Evolutionary conservation across 192 early-diverging fungal species (phyloP).

Genomic region (Coemansia sp.): DNA sequence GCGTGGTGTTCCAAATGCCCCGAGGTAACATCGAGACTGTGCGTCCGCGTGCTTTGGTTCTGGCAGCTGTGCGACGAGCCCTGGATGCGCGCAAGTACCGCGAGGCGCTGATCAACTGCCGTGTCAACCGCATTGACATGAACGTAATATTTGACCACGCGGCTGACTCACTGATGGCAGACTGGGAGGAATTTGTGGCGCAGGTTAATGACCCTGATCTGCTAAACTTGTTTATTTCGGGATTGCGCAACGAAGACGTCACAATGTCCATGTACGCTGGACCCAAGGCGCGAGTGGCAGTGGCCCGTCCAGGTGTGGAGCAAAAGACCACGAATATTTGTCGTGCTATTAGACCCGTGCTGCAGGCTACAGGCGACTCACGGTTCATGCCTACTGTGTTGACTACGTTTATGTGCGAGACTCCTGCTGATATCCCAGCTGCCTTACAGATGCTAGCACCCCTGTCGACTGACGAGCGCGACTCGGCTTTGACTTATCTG

Average conservation of each 20-base stretch:
- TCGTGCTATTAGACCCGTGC: conserved; percentile 62
- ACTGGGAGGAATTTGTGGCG: conserved; percentile 71
- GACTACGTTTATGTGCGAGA: conserved; percentile 81
- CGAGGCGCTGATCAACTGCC: conserved; percentile 79
- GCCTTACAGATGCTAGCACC: conserved; percentile 70
- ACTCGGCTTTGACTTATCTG: conserved; percentile 85
- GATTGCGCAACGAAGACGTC: conserved; percentile 83
- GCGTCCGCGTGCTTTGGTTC: conserved; percentile 84
- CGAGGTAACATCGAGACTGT: conserved; percentile 97
- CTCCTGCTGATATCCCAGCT: conserved; percentile 79
- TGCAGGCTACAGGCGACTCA: conserved; percentile 55
- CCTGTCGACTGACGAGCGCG: conserved; percentile 62
- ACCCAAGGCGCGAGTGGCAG: conserved; percentile 9
- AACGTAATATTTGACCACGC: conserved; percentile 88
- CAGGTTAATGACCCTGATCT: conserved; percentile 82
- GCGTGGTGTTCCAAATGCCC: conserved; percentile 80
- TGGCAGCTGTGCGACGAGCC: conserved; percentile 67
- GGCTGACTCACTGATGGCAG: conserved; percentile 66
- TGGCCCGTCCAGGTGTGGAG: background rate
- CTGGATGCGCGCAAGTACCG: conserved; percentile 71
- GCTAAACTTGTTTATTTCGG: conserved; percentile 89
- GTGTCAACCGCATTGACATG: conserved; percentile 91
- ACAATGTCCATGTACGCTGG: conserved; percentile 77
- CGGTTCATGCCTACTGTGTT: conserved; percentile 80
- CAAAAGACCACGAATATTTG: conserved; percentile 80